These are phyloP conservation scores for Phytomonas sp. DNA, from an alignment of 208 protist genomes.

Conservation along the genomic window DNA sequence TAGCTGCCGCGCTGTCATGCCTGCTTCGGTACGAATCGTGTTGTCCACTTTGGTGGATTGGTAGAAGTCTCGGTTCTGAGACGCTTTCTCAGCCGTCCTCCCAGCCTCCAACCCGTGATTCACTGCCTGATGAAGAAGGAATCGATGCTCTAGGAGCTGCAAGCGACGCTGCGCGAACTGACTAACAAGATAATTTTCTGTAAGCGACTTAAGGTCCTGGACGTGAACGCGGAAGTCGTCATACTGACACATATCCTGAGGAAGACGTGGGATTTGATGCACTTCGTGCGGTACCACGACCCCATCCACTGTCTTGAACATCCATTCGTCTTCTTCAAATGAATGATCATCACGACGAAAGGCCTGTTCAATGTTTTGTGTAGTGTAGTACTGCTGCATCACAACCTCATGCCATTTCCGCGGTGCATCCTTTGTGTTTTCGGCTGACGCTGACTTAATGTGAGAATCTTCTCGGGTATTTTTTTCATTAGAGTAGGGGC, in stretches of 20 bases:
- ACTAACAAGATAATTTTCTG: constrained; percentile 64
- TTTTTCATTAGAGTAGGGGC: constrained; percentile 5
- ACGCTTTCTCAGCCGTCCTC: constrained; percentile 62
- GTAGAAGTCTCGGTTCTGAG: constrained; percentile 92
- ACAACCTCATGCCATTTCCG: constrained; percentile 9
- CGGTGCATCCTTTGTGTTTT: not conserved
- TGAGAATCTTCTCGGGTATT: not conserved
- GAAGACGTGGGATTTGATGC: constrained; percentile 83
- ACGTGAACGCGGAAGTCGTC: constrained; percentile 76
- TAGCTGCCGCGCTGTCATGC: constrained; percentile 93
- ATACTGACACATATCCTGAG: constrained; percentile 82
- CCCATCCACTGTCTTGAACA: constrained; percentile 87
- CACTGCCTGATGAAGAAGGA: constrained; percentile 87
- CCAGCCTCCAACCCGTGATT: constrained; percentile 84
- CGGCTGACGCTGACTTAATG: not conserved
- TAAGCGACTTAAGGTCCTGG: constrained; percentile 48
- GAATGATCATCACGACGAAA: constrained; percentile 26
- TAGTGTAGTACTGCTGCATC: constrained; percentile 5
- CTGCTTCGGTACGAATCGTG: constrained; percentile 91
- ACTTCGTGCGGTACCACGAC: constrained; percentile 83
- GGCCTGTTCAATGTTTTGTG: constrained; percentile 9
- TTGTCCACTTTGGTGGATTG: constrained; percentile 96
- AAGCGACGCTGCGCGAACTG: constrained; percentile 83
- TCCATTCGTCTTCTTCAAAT: constrained; percentile 87
- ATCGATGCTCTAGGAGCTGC: constrained; percentile 86